Percentiles rank a stretch among this genome's conserved stretches.
Conservation (phyloP, 371 early-diverging fungal genomes). For the Amoeboaphelidium protococcarum region DNA sequence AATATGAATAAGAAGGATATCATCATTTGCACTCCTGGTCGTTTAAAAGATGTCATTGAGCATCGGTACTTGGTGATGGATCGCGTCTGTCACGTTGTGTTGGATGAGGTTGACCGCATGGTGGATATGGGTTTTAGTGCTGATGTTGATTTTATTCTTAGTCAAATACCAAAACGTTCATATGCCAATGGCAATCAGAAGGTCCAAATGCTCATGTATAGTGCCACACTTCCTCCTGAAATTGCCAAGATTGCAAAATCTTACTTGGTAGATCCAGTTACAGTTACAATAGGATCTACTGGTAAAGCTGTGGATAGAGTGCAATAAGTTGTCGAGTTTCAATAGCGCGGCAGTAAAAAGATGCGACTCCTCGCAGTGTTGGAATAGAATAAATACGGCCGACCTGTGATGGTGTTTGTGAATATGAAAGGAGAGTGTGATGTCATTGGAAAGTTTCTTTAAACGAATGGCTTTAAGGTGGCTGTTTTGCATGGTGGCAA, state of each 20-base stretch:
- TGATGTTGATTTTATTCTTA: conserved; percentile 80
- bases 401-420: conserved; percentile 90
- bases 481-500: conserved; percentile 80
- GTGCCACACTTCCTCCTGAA: conserved; percentile 94
- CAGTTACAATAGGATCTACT: conserved; percentile 87
- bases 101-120: conserved; percentile 97
- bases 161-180: too few relatives aligned
- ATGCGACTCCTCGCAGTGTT: conserved; percentile 46
- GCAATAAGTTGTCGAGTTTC: conserved; percentile 78
- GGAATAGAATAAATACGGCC: conserved; percentile 26
- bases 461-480: conserved; percentile 33
- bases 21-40: conserved; percentile 91
- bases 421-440: conserved; percentile 76
- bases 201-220: conserved; percentile 97
- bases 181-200: conserved; percentile 2
- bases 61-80: conserved; percentile 49
- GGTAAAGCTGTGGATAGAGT: conserved; percentile 89
- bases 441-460: conserved; percentile 35
- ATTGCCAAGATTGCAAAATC: conserved; percentile 77
- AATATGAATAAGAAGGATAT: conserved; percentile 74
- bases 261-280: conserved; percentile 72
- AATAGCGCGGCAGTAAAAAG: conserved; percentile 55
- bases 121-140: conserved; percentile 92
- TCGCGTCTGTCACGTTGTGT: conserved; percentile 69
- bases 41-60: conserved; percentile 59